Conservation (phyloP, 768 basidiomycete species). For the Mrakia hoshinonis region DNA sequence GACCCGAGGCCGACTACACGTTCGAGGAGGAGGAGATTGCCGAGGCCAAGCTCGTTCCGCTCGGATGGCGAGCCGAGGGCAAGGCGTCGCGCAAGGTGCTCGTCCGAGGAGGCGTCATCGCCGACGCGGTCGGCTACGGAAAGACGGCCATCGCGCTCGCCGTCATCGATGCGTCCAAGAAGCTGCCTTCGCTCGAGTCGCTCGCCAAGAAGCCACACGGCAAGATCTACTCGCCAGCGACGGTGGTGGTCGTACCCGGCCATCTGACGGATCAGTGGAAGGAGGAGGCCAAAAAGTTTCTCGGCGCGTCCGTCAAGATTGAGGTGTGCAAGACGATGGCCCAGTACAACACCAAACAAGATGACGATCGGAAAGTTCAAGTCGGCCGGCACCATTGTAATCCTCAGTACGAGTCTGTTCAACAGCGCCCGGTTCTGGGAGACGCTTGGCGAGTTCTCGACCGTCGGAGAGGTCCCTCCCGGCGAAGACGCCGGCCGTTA, state of each 20-base stretch:
- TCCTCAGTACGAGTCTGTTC: conserved; percentile 77
- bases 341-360: conserved; percentile 62
- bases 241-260: conserved; percentile 76
- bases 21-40: conserved; percentile 92
- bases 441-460: conserved; percentile 55
- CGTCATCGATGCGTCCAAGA: conserved; percentile 61
- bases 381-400: conserved; percentile 74
- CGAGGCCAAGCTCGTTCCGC: conserved; percentile 71
- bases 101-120: conserved; percentile 80
- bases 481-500: conserved; percentile 61
- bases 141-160: conserved; percentile 93
- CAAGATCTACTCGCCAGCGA: conserved; percentile 62
- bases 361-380: conserved; percentile 64
- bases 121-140: conserved; percentile 93
- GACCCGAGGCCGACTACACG: conserved; percentile 49
- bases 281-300: conserved; percentile 76
- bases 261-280: conserved; percentile 86
- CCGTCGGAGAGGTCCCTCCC: conserved; percentile 56
- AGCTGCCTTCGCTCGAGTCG: conserved; percentile 33
- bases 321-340: conserved; percentile 59
- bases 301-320: conserved; percentile 53
- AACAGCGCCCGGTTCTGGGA: conserved; percentile 55
- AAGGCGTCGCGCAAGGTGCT: conserved; percentile 67
- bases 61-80: conserved; percentile 93
- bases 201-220: conserved; percentile 31